Conservation (phyloP, 2,329 filamentous ascomycete species). For the Paecilomyces niveus region DNA sequence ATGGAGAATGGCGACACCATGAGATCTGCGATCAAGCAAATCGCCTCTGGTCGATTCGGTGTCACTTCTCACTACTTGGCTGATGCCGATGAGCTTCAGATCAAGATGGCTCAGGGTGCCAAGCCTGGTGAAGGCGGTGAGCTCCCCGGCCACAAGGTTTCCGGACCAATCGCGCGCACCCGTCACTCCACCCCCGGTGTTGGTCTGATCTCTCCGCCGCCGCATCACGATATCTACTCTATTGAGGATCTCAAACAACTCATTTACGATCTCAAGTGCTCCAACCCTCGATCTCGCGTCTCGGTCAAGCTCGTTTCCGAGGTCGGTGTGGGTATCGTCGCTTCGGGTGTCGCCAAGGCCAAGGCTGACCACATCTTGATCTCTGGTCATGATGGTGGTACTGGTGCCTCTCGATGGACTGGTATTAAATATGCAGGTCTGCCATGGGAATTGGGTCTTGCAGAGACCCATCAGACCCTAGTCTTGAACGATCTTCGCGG, state of each 20-base stretch:
- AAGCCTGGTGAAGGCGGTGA: slow-evolving; percentile 98
- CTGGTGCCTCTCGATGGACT: slow-evolving; percentile 93
- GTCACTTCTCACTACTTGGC: slow-evolving; percentile 92
- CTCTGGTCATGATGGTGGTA: slow-evolving; percentile 93
- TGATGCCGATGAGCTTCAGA: slow-evolving; percentile 92
- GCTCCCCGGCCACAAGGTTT: slow-evolving; percentile 93
- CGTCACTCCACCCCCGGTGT: slow-evolving; percentile 95
- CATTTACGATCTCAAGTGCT: slow-evolving; percentile 96
- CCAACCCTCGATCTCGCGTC: slow-evolving; percentile 82
- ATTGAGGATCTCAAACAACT: slow-evolving; percentile 97
- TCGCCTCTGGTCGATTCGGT: slow-evolving; percentile 91
- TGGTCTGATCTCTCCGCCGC: slow-evolving; percentile 89
- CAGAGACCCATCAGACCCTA: slow-evolving; percentile 92
- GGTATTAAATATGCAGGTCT: slow-evolving; percentile 98
- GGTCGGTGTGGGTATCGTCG: slow-evolving; percentile 94
- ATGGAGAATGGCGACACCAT: slow-evolving; percentile 92
- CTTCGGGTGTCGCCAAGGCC: slow-evolving; percentile 93
- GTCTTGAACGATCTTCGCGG: slow-evolving; percentile 94
- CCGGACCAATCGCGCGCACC: slow-evolving; percentile 85
- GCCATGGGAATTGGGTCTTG: slow-evolving; percentile 92
- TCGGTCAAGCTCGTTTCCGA: slow-evolving; percentile 98
- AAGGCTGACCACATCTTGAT: slow-evolving; percentile 97
- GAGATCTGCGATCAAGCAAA: slow-evolving; percentile 96
- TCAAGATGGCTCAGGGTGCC: slow-evolving; percentile 98
- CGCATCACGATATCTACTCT: slow-evolving; percentile 97